Percentiles rank a stretch among this genome's conserved stretches.
phyloP scores from a whole-genome alignment of 2,329 filamentous ascomycete genomes.

The Colletotrichum costaricense region DNA sequence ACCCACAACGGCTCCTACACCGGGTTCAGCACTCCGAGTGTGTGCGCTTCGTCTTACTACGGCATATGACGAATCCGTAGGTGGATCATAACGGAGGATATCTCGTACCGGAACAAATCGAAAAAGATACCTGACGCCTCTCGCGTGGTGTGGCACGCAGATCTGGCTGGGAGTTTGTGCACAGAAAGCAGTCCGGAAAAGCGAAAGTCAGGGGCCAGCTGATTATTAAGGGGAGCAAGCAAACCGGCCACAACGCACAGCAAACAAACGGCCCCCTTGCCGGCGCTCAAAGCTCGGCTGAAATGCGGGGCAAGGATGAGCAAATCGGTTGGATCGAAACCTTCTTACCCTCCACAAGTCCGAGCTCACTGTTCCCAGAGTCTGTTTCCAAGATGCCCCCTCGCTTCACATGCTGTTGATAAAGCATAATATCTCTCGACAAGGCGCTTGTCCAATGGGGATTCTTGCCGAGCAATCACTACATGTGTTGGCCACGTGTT shows the following conservation, averaged over 20 bases:
- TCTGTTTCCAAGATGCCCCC: background rate
- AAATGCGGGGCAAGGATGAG: background rate
- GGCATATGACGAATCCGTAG: background rate
- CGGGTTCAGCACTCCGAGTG: background rate
- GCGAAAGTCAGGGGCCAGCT: conserved; percentile 2
- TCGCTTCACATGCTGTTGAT: conserved; percentile 7
- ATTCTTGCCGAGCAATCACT: background rate
- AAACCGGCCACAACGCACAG: background rate
- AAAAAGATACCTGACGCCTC: background rate
- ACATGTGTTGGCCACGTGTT: conserved; percentile 7
- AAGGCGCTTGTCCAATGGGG: background rate
- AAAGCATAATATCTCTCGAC: background rate
- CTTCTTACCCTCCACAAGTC: conserved; percentile 9
- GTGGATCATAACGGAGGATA: background rate
- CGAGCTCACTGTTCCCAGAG: background rate
- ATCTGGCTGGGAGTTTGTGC: background rate
- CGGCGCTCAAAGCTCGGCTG: background rate
- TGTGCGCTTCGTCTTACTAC: background rate
- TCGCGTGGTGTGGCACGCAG: conserved; percentile 6
- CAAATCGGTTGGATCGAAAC: background rate
- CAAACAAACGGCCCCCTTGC: background rate
- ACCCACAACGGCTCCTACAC: background rate
- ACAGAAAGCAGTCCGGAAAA: conserved; percentile 12
- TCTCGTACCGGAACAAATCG: background rate
- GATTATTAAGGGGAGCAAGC: conserved; percentile 6